Base-by-base conservation (phyloP, 2,329 filamentous ascomycete genomes). In the Ceratocystis albifundus region DNA sequence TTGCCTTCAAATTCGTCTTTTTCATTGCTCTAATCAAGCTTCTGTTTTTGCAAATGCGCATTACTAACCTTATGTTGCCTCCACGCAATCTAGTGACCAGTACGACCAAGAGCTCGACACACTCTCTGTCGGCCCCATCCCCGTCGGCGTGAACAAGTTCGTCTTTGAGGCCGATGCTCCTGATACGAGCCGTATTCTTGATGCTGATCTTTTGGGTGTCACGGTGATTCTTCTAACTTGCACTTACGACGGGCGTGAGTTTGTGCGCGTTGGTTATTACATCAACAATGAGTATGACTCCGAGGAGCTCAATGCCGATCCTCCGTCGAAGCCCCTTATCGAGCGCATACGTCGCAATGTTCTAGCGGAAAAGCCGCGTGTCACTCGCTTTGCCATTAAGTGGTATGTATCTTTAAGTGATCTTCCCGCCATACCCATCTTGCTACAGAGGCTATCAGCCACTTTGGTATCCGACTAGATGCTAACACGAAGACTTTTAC, bases 261-360 rank as follows among this genome's bases (percentile, higher is more conserved):
- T 99, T 73, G 91, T 99, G 48, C 91, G 94, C 70, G 93, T 99
- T 53, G 94, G 94, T 69, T 99, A 99, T 83, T 99, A 99, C 72
- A 94, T 99, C 73, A 99, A 97, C 82, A 99, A 99, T 73, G 95
- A 99, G 77, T 99, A 99, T 76, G 90, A 96, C 71, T 88, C 89
- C 30, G 90, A 95, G 72, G 90, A 96, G 75, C 83, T 99, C 69
- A 88, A 85, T 72, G 86, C 88, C 61, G 92, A 97, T 72, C 94
- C 94, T 8, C 94, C 94, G 5, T 82, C 90, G 67, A 96, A 96
- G 80, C 92, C 92, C 48, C 82, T 95, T 71, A 87, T 97, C 70
- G 95, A 99, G 75, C 90, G 91, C 73, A 90, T 99, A 70, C 85
- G 85, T 71, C 88, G 95, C 71, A 96, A 95, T 74, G 89, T 99